Conservation (phyloP, 2,329 filamentous ascomycete species). For the Aspergillus nomiae region DNA sequence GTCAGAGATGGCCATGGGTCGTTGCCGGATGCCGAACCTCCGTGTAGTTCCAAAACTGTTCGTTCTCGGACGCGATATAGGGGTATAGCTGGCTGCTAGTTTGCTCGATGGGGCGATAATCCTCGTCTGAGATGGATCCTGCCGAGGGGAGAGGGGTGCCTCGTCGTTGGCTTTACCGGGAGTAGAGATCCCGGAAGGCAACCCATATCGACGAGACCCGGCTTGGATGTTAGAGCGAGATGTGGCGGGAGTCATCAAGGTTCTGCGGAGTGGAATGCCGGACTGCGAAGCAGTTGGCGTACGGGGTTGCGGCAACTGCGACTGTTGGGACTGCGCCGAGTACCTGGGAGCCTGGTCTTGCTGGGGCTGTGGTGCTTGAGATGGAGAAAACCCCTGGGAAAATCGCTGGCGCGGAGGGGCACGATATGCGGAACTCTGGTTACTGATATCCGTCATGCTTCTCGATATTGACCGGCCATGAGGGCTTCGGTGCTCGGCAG, state of each 20-base stretch:
- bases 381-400: constrained; percentile 30
- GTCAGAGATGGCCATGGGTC: constrained; percentile 27
- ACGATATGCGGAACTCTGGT: constrained; percentile 29
- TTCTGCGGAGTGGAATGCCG: constrained; percentile 41
- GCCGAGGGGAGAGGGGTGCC: constrained; percentile 20
- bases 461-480: constrained; percentile 43
- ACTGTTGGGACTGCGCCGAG: constrained; percentile 26
- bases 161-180: constrained; percentile 24
- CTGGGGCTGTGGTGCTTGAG: constrained; percentile 24
- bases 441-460: constrained; percentile 45
- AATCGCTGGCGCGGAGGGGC: constrained; percentile 37
- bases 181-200: constrained; percentile 24
- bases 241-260: constrained; percentile 38
- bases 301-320: constrained; percentile 29
- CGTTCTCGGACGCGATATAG: constrained; percentile 39
- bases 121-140: constrained; percentile 32
- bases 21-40: constrained; percentile 36
- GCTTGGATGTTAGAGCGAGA: constrained; percentile 44
- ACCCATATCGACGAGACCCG: constrained; percentile 43
- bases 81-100: constrained; percentile 40
- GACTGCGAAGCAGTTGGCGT: constrained; percentile 36
- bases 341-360: constrained; percentile 25
- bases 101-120: constrained; percentile 39
- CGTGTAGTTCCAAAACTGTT: constrained; percentile 39
- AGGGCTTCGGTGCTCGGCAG: constrained; percentile 31